Evolutionary conservation across 768 basidiomycete genomes (phyloP), one percentile per base, ranked within the genome.

Genomic region (Terana coerulea): DNA sequence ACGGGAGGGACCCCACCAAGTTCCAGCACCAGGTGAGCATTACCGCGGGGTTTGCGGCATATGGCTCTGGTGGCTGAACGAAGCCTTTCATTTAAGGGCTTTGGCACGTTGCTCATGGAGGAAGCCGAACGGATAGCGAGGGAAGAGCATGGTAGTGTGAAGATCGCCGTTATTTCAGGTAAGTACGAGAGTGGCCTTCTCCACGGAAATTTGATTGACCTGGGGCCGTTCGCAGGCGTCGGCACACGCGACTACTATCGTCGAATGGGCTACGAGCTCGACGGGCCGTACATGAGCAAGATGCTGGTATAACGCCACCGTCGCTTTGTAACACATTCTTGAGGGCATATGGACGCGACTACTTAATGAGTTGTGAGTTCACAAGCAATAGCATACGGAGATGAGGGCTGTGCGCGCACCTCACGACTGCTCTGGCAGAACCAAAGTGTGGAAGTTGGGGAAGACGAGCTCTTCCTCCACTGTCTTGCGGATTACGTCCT

Each of bases 211-310:
- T 41, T 22, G 47, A 33, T 29, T 31, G 10, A 14, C 34, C 15
- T 33, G 24, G 17, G 29, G 37, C 21, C 45, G 31, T 28, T 49
- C 14, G 14, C 57, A 88, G 91, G 92, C 55, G 94, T 99, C 54
- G 97, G 97, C 17, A 98, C 97, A 11, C 78, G 97, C 62, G 94
- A 95, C 67, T 99, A 99, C 68, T 99, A 98, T 68, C 81, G 92
- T 52, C 86, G 91, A 65, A 72, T 98, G 50, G 95, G 95, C 6
- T 98, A 98, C 68, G 84, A 88, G 68, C 73, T 98, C 50, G 95
- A 98, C 62, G 95, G 95, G 0, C 94, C 94, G 17, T 99, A 98
- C 69, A 99, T 99, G 95, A 91, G 88, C 75, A 97, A 97, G 70
- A 76, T 76, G 26, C 65, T 90, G 64, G 60, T 61, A 54, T 65